These are phyloP conservation scores for Cymodocea nodosa DNA, from an alignment of 116 monocot genomes.

Conservation along the genomic window DNA sequence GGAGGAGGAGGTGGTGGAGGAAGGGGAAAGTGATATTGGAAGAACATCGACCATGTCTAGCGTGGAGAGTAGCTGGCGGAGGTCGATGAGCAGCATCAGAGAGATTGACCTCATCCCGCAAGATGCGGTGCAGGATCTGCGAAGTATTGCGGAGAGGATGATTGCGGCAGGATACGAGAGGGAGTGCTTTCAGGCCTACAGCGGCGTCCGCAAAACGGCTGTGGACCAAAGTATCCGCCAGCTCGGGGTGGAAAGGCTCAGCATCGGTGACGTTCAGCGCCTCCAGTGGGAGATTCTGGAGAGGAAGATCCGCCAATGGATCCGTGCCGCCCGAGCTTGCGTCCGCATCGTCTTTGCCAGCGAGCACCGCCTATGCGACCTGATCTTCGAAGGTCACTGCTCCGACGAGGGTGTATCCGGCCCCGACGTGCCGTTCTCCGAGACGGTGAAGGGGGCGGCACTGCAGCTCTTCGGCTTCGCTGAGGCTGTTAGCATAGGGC, in stretches of 20 bases:
- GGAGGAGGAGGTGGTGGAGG: slow-evolving; percentile 6
- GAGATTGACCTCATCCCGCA: slow-evolving; percentile 52
- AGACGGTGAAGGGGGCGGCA: slow-evolving; percentile 49
- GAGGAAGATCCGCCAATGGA: slow-evolving; percentile 65
- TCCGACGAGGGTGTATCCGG: background rate
- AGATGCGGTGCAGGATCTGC: slow-evolving; percentile 43
- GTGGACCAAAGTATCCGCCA: slow-evolving; percentile 40
- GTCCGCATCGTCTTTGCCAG: slow-evolving; percentile 62
- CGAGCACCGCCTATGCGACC: slow-evolving; percentile 58
- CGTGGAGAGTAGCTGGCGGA: slow-evolving; percentile 12
- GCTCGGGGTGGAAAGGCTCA: slow-evolving; percentile 72
- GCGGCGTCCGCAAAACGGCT: slow-evolving; percentile 39
- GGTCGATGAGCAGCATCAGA: slow-evolving; percentile 35
- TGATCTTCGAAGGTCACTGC: slow-evolving; percentile 27
- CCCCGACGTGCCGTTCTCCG: slow-evolving; percentile 46
- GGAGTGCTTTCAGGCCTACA: slow-evolving; percentile 55
- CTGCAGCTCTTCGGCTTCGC: slow-evolving; percentile 70
- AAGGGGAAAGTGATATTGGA: slow-evolving; percentile 2
- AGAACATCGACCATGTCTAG: background rate
- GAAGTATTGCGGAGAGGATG: slow-evolving; percentile 63
- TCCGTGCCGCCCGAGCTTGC: slow-evolving; percentile 47
- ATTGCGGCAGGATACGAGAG: slow-evolving; percentile 37
- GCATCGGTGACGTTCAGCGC: slow-evolving; percentile 74
- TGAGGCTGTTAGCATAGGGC: slow-evolving; percentile 69
- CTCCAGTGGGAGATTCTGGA: slow-evolving; percentile 57